Evolutionary conservation across 441 rosid genomes (phyloP).

Genomic region (Gossypium lobatum): DNA sequence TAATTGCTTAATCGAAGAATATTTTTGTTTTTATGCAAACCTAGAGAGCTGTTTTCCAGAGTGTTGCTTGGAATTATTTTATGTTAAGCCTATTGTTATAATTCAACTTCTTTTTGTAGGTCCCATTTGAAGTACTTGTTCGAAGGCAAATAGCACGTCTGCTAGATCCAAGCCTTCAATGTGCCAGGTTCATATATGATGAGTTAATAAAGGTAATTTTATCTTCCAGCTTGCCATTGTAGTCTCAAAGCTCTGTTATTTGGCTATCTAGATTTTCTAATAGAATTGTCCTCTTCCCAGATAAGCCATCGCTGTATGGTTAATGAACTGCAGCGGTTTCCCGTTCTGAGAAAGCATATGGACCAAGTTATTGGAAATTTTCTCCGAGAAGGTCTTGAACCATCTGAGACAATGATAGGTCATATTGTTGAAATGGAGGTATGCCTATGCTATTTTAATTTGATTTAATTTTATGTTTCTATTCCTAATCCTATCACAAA

Average conservation of each 20-base stretch:
- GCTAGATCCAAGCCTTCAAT: slow-evolving; percentile 93
- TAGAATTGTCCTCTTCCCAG: slow-evolving; percentile 33
- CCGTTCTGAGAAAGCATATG: slow-evolving; percentile 78
- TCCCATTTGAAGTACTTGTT: slow-evolving; percentile 94
- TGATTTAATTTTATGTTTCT: background rate
- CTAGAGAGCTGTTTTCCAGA: background rate
- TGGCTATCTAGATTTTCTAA: slow-evolving; percentile 5
- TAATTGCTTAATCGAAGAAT: background rate
- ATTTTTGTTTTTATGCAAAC: background rate
- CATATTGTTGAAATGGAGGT: slow-evolving; percentile 97
- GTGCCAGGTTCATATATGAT: slow-evolving; percentile 87
- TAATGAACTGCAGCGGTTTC: slow-evolving; percentile 75
- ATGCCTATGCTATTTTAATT: slow-evolving; percentile 3
- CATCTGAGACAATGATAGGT: slow-evolving; percentile 90
- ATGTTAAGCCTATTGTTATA: background rate
- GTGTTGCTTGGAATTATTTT: background rate
- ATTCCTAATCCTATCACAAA: background rate
- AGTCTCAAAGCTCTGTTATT: background rate
- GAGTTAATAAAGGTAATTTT: slow-evolving; percentile 70
- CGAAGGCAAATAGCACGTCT: slow-evolving; percentile 89
- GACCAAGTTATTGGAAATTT: slow-evolving; percentile 89
- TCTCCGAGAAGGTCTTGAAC: slow-evolving; percentile 86
- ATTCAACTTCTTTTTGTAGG: slow-evolving; percentile 35
- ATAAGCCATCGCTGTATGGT: slow-evolving; percentile 81
- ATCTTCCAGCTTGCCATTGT: background rate